A percentile compares a stretch with the other conserved stretches of the same genome.
Evolutionary conservation across 345 rosid genomes (phyloP).

Genomic region (Kandelia obovata): DNA sequence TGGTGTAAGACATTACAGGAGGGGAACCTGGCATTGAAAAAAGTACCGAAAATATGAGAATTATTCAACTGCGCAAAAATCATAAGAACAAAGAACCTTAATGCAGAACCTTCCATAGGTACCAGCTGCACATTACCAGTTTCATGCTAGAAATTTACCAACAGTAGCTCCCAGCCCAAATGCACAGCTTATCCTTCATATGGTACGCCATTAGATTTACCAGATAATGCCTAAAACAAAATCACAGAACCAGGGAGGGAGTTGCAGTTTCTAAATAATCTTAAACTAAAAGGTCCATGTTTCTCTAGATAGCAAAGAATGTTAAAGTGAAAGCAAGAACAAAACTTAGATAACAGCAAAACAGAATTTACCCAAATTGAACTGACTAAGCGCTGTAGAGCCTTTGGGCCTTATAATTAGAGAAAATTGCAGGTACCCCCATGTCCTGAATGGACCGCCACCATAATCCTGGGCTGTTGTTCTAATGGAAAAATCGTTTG

Average conservation of each 20-base stretch:
- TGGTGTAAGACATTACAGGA: constrained; percentile 65
- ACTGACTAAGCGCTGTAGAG: constrained; percentile 52
- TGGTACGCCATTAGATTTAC: no score
- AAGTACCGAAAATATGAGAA: background rate
- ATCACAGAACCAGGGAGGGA: no score
- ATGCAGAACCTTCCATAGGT: no score
- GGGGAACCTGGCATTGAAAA: constrained; percentile 39
- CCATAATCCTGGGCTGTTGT: constrained; percentile 80
- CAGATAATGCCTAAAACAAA: no score
- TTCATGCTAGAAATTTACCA: no score
- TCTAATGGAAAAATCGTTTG: constrained; percentile 70
- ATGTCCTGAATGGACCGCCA: constrained; percentile 75
- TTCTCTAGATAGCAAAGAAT: background rate
- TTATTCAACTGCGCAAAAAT: background rate
- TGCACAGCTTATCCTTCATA: no score
- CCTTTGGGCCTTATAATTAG: constrained; percentile 82
- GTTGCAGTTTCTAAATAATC: no score
- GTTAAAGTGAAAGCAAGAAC: background rate
- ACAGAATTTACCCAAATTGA: constrained; percentile 33
- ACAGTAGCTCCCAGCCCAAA: no score
- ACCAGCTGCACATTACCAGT: no score
- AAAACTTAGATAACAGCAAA: background rate
- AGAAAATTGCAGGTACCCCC: constrained; percentile 58
- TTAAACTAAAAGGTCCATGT: no score
- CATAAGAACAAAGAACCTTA: background rate